Conservation (phyloP, 2,329 filamentous ascomycete species). For the Diplodia intermedia region DNA sequence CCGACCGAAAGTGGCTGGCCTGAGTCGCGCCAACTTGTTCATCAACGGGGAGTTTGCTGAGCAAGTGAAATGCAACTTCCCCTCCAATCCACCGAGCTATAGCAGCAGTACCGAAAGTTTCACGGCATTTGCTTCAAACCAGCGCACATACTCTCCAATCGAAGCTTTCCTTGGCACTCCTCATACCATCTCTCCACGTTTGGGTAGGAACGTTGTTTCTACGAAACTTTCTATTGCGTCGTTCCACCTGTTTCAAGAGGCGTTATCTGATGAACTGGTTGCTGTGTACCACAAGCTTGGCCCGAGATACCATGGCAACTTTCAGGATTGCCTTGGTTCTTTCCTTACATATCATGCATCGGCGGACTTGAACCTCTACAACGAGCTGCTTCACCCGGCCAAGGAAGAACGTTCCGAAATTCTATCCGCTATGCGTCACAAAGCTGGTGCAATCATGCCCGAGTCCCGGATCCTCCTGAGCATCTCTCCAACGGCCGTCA, state of each 20-base stretch:
- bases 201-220: slow-evolving; percentile 74
- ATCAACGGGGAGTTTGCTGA: slow-evolving; percentile 94
- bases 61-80: slow-evolving; percentile 88
- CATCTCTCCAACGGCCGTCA: slow-evolving; percentile 78
- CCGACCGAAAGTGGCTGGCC: slow-evolving; percentile 73
- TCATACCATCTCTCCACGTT: slow-evolving; percentile 77
- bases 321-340: slow-evolving; percentile 92
- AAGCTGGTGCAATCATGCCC: slow-evolving; percentile 80
- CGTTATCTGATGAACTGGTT: slow-evolving; percentile 87
- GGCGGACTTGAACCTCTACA: slow-evolving; percentile 85
- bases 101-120: slow-evolving; percentile 71
- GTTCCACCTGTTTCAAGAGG: slow-evolving; percentile 86
- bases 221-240: slow-evolving; percentile 91
- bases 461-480: slow-evolving; percentile 84
- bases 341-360: slow-evolving; percentile 97
- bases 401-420: slow-evolving; percentile 94
- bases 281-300: slow-evolving; percentile 91
- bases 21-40: slow-evolving; percentile 85
- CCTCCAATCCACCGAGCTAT: slow-evolving; percentile 72
- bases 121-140: slow-evolving; percentile 67
- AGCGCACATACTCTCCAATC: slow-evolving; percentile 69
- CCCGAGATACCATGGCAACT: slow-evolving; percentile 91
- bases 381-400: slow-evolving; percentile 86
- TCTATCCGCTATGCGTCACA: slow-evolving; percentile 82
- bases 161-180: slow-evolving; percentile 95